These are phyloP conservation scores for Aureobasidium sp. DNA, from an alignment of 2,329 filamentous ascomycete genomes.

Conservation along the genomic window DNA sequence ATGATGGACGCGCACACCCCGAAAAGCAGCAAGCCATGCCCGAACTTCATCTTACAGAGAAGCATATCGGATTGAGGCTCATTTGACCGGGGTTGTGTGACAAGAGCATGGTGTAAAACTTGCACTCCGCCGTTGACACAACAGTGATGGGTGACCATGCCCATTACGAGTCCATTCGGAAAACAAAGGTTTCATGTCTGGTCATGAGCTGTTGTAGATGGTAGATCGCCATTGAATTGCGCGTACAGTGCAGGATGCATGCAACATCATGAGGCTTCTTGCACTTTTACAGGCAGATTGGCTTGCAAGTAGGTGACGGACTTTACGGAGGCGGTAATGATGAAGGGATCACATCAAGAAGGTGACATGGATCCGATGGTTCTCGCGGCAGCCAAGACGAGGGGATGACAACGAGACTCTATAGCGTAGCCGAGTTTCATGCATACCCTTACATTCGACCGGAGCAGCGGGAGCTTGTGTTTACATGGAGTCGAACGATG, in stretches of 20 bases:
- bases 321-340: slow-evolving; percentile 4
- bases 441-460: background rate
- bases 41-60: background rate
- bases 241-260: background rate
- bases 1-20: background rate
- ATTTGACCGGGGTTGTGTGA: background rate
- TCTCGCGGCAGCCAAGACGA: slow-evolving; percentile 4
- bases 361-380: background rate
- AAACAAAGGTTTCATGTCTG: background rate
- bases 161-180: background rate
- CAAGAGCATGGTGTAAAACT: background rate
- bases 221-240: background rate
- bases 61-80: background rate
- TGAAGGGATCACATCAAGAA: background rate
- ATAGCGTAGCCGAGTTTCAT: background rate
- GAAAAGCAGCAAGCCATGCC: background rate
- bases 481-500: background rate
- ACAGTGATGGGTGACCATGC: background rate
- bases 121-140: background rate
- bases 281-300: background rate
- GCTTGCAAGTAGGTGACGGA: background rate
- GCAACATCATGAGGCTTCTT: background rate
- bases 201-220: background rate
- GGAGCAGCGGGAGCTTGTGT: slow-evolving; percentile 5
- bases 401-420: background rate